phyloP scores from a whole-genome alignment of 225 moss, liverwort and hornwort species.

The Marchantia paleacea region DNA sequence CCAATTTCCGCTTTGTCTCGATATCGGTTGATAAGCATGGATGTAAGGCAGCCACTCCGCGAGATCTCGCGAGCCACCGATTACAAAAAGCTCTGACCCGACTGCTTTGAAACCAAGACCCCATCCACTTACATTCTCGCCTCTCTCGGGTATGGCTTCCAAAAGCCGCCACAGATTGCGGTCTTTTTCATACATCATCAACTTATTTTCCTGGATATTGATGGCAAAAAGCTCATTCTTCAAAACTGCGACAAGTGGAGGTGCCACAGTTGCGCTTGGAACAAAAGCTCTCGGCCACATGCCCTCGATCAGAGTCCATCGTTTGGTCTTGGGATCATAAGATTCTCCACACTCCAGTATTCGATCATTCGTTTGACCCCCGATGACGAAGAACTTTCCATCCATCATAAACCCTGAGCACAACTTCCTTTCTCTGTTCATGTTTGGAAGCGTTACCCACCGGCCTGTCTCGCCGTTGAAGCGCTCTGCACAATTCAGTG shows the following conservation, averaged over 20 bases:
- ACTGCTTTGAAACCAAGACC: conserved; percentile 50
- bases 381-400: conserved; percentile 71
- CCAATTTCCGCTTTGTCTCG: conserved; percentile 21
- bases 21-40: conserved; percentile 36
- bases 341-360: conserved; percentile 62
- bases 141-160: conserved; percentile 30
- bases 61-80: conserved; percentile 39
- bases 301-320: conserved; percentile 56
- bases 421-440: conserved; percentile 55
- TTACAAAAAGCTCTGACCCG: conserved; percentile 42
- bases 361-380: conserved; percentile 47
- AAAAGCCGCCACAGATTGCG: conserved; percentile 28
- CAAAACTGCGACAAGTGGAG: conserved; percentile 48
- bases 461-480: conserved; percentile 54
- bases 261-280: conserved; percentile 25
- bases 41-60: conserved; percentile 25
- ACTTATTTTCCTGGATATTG: conserved; percentile 28
- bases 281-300: conserved; percentile 63
- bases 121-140: conserved; percentile 35
- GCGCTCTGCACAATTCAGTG: conserved; percentile 54
- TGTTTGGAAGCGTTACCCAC: conserved; percentile 69
- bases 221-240: conserved; percentile 41
- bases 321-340: conserved; percentile 53
- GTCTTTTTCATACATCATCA: conserved; percentile 36
- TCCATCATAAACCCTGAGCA: conserved; percentile 86